Base-by-base conservation (phyloP, 805 yeast species). In the Sugiyamaella smithiae region DNA sequence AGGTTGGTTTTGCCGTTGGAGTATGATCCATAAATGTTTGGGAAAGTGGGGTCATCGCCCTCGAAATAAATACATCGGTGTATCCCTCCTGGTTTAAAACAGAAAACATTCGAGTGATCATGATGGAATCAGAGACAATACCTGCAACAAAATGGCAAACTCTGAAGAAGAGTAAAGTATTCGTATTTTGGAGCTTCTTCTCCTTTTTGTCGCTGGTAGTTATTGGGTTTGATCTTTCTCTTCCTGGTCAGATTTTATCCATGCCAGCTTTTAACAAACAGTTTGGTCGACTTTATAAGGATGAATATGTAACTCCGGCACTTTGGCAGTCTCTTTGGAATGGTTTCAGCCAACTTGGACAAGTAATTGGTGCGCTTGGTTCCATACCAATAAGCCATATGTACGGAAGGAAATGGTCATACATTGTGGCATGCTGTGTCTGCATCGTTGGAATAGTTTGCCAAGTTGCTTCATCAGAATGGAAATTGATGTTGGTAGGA, bases 271-370 rank as follows among this genome's bases (percentile, higher is more conserved):
- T 40, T 22, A 40, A 40, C 43, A 28, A 40, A 19, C 33, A 40
- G 22, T 40, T 43, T 23, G 46, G 46, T n/a, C 14, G 40, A 16
- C 37, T 43, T 7, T 32, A n/a, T 16, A 19, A 40, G 14, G 43
- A 29, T 2, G n/a, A n/a, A 5, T 40, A 40, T 16, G 43, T 40
- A 11, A 40, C 43, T n/a, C 43, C 32, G 1, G 43, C 43, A 6
- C 33, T 40, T 14, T 40, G 43, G 43, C 43, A 40, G 43, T 40
- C 43, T 8, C 28, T 43, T 28, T 43, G 47, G 47, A 43, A 43
- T 43, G 41, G 47, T 17, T 22, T 43, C 17, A 43, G 47, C 35
- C 40, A 35, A 11, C 7, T 43, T 9, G 47, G 40, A 12, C 47
- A 33, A 25, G 35, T 35, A 5, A 22, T 43, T n/a, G 47, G 47